Conservation (phyloP, 2,329 filamentous ascomycete genomes). For the Fusarium sp. region DNA sequence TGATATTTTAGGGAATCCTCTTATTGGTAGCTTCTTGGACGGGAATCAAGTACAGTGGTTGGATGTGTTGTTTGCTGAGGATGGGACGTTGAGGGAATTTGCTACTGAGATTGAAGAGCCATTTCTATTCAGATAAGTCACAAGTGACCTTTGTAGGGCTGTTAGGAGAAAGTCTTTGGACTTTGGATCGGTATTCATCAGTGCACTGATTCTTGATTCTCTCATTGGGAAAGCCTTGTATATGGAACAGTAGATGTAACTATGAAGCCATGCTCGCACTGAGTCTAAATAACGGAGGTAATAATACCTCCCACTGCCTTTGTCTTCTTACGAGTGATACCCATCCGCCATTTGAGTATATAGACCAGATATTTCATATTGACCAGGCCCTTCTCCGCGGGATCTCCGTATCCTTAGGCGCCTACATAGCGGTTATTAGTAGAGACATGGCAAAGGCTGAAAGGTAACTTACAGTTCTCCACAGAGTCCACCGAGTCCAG, state of each 20-base stretch:
- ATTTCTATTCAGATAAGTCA: slow-evolving; percentile 32
- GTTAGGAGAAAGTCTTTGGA: not conserved
- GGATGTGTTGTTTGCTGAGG: slow-evolving; percentile 43
- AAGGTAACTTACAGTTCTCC: too few species aligned
- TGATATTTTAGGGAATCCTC: slow-evolving; percentile 44
- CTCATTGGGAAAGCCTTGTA: not conserved
- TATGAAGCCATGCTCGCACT: not conserved
- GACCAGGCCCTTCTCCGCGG: not conserved
- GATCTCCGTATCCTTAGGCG: too few species aligned
- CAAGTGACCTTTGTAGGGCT: not conserved
- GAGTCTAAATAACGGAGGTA: too few species aligned
- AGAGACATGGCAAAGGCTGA: too few species aligned
- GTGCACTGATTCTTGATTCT: too few species aligned
- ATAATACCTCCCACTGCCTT: too few species aligned
- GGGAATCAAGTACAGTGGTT: slow-evolving; percentile 45
- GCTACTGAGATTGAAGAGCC: slow-evolving; percentile 48
- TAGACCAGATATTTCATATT: not conserved
- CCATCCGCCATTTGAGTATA: not conserved
- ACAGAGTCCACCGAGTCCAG: too few species aligned
- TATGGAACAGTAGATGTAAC: not conserved
- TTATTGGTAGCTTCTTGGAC: slow-evolving; percentile 47
- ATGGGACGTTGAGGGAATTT: slow-evolving; percentile 44
- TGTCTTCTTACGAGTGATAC: too few species aligned
- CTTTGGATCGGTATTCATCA: too few species aligned
- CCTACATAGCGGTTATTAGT: too few species aligned